Evolutionary conservation across 768 basidiomycete genomes (phyloP).

Genomic region (Omphalotus guepiniiformis): DNA sequence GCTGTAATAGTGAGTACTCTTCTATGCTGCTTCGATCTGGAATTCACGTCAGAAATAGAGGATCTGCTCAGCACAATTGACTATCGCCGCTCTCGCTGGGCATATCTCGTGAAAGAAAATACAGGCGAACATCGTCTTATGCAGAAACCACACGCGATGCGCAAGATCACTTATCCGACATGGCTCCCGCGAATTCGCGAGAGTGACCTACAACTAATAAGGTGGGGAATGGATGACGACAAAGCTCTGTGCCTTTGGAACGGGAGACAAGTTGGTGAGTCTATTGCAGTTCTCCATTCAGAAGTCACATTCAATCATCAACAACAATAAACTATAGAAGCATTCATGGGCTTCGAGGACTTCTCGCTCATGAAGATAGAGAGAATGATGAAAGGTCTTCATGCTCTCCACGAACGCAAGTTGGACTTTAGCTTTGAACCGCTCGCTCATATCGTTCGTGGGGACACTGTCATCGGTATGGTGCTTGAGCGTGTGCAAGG

Average conservation of each 20-base stretch:
- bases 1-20: background rate
- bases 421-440: background rate
- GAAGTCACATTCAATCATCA: background rate
- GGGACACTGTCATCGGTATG: background rate
- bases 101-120: background rate
- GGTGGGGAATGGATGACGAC: background rate
- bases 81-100: background rate
- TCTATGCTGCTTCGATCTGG: background rate
- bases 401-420: background rate
- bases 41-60: background rate
- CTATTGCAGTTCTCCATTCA: no score
- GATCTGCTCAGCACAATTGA: background rate
- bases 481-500: background rate
- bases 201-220: background rate
- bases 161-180: background rate
- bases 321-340: no score
- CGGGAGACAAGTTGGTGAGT: conserved; percentile 1
- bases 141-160: background rate
- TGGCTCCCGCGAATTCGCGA: background rate
- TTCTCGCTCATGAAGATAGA: background rate
- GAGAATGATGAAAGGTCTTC: background rate
- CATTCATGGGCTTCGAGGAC: background rate
- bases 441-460: background rate
- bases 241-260: background rate
- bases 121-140: background rate